Evolutionary conservation across 2,329 filamentous ascomycete genomes (phyloP), one percentile per base, ranked within the genome.

Genomic region (Aspergillus luchuensis): DNA sequence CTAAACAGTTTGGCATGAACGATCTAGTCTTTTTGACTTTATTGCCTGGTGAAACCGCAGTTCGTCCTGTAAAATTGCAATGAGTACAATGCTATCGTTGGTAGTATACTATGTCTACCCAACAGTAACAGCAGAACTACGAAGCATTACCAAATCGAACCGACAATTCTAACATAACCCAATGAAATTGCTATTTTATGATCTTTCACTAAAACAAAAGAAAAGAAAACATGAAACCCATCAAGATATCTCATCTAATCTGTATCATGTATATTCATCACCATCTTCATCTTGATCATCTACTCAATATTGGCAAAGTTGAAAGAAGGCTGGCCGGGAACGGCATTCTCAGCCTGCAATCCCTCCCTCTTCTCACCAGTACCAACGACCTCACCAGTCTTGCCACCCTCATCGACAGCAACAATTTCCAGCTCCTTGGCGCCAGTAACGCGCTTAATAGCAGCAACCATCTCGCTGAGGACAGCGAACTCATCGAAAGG

Each of bases 311-410:
- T 97, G 79, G 91, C 89, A 79, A 97, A 96, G 69, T 86, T 82
- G 78, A 96, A 97, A 45, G 86, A 90, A 55, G 93, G 93, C 66
- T 85, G 82, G 1, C 93, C 93, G 13, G 94, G 94, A 60, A 95
- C 87, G 5, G 94, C 92, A 67, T 83, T 83, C 71, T 91, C 90
- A 11, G 91, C 91, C 56, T 87, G 81, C 58, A 91, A 71, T 13
- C 80, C 83, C 66, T 81, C 80, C 64, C 84, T 81, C 67, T 85
- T 85, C 69, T 88, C 86, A 57, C 86, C 73, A 38, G 71, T 72
- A 60, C 71, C 72, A 56, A 75, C 38, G 39, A 80, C 81, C 70
- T 77, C 78, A 52, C 78, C 79, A 41, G 76, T 77, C 67, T 81
- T 78, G 10, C 81, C 82, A 63, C 82, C 82, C 62, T 83, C 91